Evolutionary conservation across 1,284 basidiomycete genomes (phyloP).

Genomic region (Athelia psychrophila): DNA sequence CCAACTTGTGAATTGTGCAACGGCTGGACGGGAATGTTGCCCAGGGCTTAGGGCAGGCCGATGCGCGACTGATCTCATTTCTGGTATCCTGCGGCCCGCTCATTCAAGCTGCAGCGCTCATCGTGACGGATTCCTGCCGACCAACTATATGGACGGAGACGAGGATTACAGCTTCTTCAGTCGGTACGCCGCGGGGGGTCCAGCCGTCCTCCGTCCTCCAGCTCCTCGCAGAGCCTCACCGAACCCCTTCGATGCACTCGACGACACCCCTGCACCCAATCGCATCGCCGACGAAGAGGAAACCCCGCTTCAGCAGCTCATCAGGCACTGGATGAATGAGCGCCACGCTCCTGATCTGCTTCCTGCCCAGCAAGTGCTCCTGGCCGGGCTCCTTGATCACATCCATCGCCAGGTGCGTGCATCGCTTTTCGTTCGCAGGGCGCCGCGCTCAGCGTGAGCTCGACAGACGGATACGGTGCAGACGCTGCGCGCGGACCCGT

Average conservation of each 20-base stretch:
- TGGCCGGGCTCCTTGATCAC: conserved; percentile 75
- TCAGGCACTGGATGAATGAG: conserved; percentile 85
- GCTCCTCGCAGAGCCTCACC: background rate
- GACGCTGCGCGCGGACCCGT: conserved; percentile 71
- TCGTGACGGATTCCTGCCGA: too few relatives aligned
- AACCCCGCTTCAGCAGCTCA: conserved; percentile 58
- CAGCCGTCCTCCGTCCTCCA: background rate
- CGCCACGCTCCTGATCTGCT: conserved; percentile 81
- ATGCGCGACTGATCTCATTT: too few relatives aligned
- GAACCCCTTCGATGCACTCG: background rate
- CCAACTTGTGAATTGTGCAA: too few relatives aligned
- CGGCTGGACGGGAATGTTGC: too few relatives aligned
- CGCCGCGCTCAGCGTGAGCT: conserved; percentile 1
- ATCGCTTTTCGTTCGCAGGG: conserved; percentile 16
- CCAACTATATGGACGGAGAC: background rate
- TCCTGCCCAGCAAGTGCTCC: conserved; percentile 70
- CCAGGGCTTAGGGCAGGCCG: too few relatives aligned
- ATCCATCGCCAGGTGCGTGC: conserved; percentile 79
- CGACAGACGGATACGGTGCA: conserved; percentile 61
- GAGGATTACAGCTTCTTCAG: background rate
- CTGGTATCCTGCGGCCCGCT: too few relatives aligned
- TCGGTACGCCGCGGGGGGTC: background rate
- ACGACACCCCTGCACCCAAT: background rate
- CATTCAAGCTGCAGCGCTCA: too few relatives aligned
- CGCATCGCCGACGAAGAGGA: background rate